Evolutionary conservation across 75 land plant species (phyloP), one percentile per base, ranked within the genome.

Genomic region (Cupressus sempervirens): DNA sequence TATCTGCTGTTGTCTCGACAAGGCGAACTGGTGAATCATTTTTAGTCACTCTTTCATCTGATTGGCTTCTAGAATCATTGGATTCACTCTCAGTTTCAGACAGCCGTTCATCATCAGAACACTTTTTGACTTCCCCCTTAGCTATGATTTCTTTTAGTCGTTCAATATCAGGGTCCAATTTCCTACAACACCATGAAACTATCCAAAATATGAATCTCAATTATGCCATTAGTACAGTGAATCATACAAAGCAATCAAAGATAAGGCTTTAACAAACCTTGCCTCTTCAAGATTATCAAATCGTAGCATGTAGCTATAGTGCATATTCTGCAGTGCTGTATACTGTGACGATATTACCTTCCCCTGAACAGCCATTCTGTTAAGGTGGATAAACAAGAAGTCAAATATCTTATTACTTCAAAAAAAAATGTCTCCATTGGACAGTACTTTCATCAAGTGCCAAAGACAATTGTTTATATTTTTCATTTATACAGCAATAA

Each of bases 251-350:
- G 43, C 67, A 82, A 0, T 52, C 52, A 30, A 18, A 20, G 10
- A 85, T 50, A 40, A 4, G 12, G 16, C 11, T n/a, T 43, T 9
- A 43, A 84, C 46, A 30, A 87, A 96, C 99, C 93, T 95, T 82
- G 98, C 99, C 82, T 96, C 93, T 70, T 93, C 94, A 82, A 86
- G 46, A 72, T 94, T 88, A 56, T 94, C 93, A 87, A 96, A 90
- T 83, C 99, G 92, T 52, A 98, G 92, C 93, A 93, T 89, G 83
- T 98, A 93, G 82, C 95, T 94, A 80, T 98, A 96, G 76, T 95
- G 99, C 91, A 98, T 94, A 90, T 98, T 98, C 38, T 98, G 95
- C 4, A 98, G 86, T 53, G 98, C 98, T 48, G 86, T 93, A 30
- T 92, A 83, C 86, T 98, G 92, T 26, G 89, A 91, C 45, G 89